A percentile compares a stretch with the other conserved stretches of the same genome.
These are phyloP conservation scores for Kregervanrija delftensis DNA, from an alignment of 805 yeast species.

Conservation along the genomic window DNA sequence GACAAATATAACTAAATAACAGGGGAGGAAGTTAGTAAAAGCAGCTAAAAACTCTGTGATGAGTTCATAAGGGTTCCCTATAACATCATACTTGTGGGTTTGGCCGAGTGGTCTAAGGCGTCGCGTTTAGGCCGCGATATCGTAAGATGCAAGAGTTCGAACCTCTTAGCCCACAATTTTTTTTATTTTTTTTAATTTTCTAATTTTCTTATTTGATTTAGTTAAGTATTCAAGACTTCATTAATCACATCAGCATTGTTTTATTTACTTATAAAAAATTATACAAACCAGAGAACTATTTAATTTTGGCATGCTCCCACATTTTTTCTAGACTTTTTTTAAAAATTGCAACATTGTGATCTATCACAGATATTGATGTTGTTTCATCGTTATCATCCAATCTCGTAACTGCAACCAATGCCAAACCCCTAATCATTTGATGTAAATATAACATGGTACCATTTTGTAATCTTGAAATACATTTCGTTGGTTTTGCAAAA, in stretches of 20 bases:
- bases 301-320: slow-evolving; percentile 43
- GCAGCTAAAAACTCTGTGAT: no score
- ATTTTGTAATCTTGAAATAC: slow-evolving; percentile 70
- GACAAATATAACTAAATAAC: no score
- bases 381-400: slow-evolving; percentile 49
- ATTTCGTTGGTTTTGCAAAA: slow-evolving; percentile 30
- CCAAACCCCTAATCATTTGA: slow-evolving; percentile 90
- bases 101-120: slow-evolving; percentile 27
- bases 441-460: slow-evolving; percentile 80
- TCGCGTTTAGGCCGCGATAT: slow-evolving; percentile 24
- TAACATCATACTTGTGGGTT: slow-evolving; percentile 12
- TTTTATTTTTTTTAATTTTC: slow-evolving; percentile 1
- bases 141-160: slow-evolving; percentile 24
- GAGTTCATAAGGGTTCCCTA: neutral
- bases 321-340: slow-evolving; percentile 69
- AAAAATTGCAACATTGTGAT: slow-evolving; percentile 80
- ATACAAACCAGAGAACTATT: neutral
- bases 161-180: slow-evolving; percentile 21
- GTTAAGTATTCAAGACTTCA: neutral
- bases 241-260: neutral
- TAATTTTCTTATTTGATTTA: neutral
- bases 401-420: slow-evolving; percentile 80
- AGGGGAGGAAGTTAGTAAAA: no score
- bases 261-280: neutral
- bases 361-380: slow-evolving; percentile 59